phyloP scores from a whole-genome alignment of 108 stramenopile species.

The Nannochloropsis gaditana region DNA sequence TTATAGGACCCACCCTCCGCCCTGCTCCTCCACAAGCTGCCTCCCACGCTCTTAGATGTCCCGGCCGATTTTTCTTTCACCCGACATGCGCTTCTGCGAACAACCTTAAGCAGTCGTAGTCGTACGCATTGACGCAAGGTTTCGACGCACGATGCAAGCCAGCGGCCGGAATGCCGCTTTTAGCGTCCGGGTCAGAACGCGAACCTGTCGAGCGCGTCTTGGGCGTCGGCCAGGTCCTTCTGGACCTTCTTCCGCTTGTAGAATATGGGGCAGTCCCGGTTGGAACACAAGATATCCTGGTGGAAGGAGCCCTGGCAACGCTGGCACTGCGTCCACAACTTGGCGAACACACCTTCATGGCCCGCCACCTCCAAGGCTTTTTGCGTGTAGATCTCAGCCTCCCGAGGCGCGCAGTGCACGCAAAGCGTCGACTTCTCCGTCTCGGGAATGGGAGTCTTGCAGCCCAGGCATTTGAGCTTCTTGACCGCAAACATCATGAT shows the following conservation, averaged over 20 bases:
- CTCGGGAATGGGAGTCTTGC: slow-evolving; percentile 76
- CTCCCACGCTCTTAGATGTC: no score
- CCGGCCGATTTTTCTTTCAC: no score
- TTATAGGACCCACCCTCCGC: no score
- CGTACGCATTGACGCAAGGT: no score
- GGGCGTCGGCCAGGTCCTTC: slow-evolving; percentile 80
- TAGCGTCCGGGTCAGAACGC: slow-evolving; percentile 55
- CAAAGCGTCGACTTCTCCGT: slow-evolving; percentile 74
- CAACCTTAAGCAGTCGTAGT: no score
- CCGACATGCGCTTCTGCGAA: no score
- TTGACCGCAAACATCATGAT: slow-evolving; percentile 96
- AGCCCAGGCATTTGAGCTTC: slow-evolving; percentile 88
- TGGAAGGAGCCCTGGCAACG: slow-evolving; percentile 95
- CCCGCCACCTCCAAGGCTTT: slow-evolving; percentile 73
- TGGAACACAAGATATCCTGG: slow-evolving; percentile 87
- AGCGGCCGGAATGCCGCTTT: no score
- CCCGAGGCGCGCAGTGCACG: slow-evolving; percentile 71
- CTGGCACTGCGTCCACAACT: slow-evolving; percentile 91
- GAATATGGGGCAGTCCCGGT: slow-evolving; percentile 94
- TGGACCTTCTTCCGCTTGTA: slow-evolving; percentile 97
- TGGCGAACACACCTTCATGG: slow-evolving; percentile 67
- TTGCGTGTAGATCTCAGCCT: slow-evolving; percentile 82
- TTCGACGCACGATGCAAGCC: no score
- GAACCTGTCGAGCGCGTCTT: slow-evolving; percentile 83
- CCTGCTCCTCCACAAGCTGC: no score